Evolutionary conservation across 345 rosid species (phyloP).

Genomic region (Gossypioides kirkii): DNA sequence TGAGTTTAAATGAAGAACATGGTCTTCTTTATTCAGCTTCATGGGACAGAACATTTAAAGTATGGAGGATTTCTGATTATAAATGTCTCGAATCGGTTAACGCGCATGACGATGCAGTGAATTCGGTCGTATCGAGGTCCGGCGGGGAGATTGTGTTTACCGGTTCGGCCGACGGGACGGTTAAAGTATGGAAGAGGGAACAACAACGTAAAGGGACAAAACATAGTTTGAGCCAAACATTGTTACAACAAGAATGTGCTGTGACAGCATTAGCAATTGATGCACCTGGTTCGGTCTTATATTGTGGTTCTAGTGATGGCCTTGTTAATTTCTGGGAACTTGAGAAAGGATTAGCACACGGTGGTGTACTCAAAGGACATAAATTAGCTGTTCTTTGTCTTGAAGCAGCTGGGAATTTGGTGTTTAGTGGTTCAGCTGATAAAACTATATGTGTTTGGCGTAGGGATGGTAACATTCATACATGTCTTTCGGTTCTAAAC

Average conservation of each 20-base stretch:
- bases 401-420: conserved; percentile 60
- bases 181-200: conserved; percentile 81
- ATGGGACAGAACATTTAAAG: conserved; percentile 91
- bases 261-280: conserved; percentile 73
- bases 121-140: conserved; percentile 53
- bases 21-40: conserved; percentile 84
- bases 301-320: conserved; percentile 92
- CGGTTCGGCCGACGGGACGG: conserved; percentile 93
- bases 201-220: conserved; percentile 45
- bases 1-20: conserved; percentile 60
- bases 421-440: conserved; percentile 94
- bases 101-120: conserved; percentile 92
- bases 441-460: conserved; percentile 94
- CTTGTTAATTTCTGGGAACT: conserved; percentile 84
- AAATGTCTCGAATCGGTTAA: conserved; percentile 75
- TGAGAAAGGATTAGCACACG: conserved; percentile 59
- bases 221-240: conserved; percentile 47
- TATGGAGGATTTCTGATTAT: conserved; percentile 84
- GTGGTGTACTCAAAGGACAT: conserved; percentile 82
- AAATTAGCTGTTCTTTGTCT: conserved; percentile 89
- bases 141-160: conserved; percentile 55
- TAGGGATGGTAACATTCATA: conserved; percentile 62
- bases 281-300: conserved; percentile 41
- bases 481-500: conserved; percentile 81
- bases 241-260: conserved; percentile 80